A percentile compares a stretch with the other conserved stretches of the same genome.
Conservation (phyloP, 768 basidiomycete genomes). For the Collybia sp. region DNA sequence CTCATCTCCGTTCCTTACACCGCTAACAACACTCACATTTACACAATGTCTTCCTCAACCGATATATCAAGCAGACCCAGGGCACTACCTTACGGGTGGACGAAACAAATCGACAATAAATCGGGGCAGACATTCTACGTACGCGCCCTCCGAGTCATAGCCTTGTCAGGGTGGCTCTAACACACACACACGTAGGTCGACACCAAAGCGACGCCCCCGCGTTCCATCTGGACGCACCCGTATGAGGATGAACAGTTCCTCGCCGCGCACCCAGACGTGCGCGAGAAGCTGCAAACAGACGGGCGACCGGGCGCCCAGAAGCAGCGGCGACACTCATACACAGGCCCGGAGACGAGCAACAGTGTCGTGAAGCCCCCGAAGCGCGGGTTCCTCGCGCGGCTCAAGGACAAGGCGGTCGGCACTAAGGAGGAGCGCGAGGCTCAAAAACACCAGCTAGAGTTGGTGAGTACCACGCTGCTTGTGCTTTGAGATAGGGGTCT, state of each 20-base stretch:
- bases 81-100: slow-evolving; percentile 59
- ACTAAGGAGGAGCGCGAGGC: slow-evolving; percentile 62
- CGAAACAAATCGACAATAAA: slow-evolving; percentile 37
- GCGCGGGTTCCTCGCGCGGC: slow-evolving; percentile 50
- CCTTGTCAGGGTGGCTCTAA: not conserved
- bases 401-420: slow-evolving; percentile 61
- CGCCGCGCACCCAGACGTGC: slow-evolving; percentile 44
- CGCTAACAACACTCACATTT: no score
- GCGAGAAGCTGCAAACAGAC: slow-evolving; percentile 24
- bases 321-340: slow-evolving; percentile 24
- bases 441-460: slow-evolving; percentile 17
- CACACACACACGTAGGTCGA: slow-evolving; percentile 42
- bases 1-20: no score
- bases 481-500: no score
- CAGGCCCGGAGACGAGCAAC: slow-evolving; percentile 11
- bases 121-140: slow-evolving; percentile 49
- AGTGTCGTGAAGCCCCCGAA: slow-evolving; percentile 21
- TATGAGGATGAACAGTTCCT: slow-evolving; percentile 65
- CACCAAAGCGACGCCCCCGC: slow-evolving; percentile 54
- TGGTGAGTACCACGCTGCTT: no score
- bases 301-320: slow-evolving; percentile 5
- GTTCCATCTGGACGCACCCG: slow-evolving; percentile 71
- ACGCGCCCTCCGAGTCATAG: slow-evolving; percentile 4
- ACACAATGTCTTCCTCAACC: no score
- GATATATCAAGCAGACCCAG: no score